Conservation (phyloP, 768 basidiomycete species). For the Lanmaoa rubissima region DNA sequence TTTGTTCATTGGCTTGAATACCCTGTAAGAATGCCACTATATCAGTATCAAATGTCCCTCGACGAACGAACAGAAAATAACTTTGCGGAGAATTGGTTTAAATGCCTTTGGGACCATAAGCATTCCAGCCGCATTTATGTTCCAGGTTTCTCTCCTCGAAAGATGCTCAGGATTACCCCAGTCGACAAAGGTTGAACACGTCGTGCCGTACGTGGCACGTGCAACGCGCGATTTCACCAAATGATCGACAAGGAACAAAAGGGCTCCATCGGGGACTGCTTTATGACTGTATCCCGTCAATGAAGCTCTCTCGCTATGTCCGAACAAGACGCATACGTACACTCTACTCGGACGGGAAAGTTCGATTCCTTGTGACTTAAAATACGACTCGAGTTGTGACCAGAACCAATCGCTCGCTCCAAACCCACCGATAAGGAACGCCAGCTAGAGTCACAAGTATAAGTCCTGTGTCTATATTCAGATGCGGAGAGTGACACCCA, state of each 20-base stretch:
- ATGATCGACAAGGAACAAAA: slow-evolving; percentile 39
- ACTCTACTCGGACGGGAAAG: slow-evolving; percentile 46
- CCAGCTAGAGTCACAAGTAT: slow-evolving; percentile 1
- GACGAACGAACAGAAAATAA: neutral
- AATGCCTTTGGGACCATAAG: slow-evolving; percentile 6
- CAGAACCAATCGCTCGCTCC: slow-evolving; percentile 45
- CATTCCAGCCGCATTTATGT: neutral
- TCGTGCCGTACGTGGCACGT: slow-evolving; percentile 53
- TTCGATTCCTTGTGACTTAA: slow-evolving; percentile 37
- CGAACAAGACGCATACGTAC: slow-evolving; percentile 35
- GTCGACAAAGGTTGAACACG: slow-evolving; percentile 28
- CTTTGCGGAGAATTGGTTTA: slow-evolving; percentile 6
- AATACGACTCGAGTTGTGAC: slow-evolving; percentile 37
- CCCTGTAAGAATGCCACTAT: neutral
- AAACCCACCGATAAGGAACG: slow-evolving; percentile 52
- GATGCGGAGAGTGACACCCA: slow-evolving; percentile 8
- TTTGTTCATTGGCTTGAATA: slow-evolving; percentile 3
- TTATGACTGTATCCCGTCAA: slow-evolving; percentile 24
- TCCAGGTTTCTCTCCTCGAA: slow-evolving; percentile 10
- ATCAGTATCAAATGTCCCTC: neutral
- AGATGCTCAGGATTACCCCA: slow-evolving; percentile 6
- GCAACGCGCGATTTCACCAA: slow-evolving; percentile 46
- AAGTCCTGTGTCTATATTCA: neutral
- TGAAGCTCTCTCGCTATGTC: neutral
- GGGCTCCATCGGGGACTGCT: slow-evolving; percentile 51